Percentiles rank a stretch among this genome's conserved stretches.
phyloP scores from a whole-genome alignment of 148 eudicot genomes.

The Rhododendron ovatum region DNA sequence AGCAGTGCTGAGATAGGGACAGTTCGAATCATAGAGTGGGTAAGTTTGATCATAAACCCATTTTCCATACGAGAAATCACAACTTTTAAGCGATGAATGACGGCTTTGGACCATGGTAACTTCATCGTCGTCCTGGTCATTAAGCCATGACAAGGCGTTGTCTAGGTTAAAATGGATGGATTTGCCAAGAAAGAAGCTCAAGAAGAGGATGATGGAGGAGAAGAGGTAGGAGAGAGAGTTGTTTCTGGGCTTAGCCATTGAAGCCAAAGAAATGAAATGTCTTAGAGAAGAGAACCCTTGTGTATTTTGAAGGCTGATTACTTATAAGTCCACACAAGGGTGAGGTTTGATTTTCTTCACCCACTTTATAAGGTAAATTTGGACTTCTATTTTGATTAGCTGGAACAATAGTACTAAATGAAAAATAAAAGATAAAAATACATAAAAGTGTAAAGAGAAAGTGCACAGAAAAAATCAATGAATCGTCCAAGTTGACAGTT shows the following conservation, averaged over 20 bases:
- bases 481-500: not conserved
- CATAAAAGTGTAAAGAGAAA: not conserved
- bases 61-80: slow-evolving; percentile 60
- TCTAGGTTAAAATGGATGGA: slow-evolving; percentile 23
- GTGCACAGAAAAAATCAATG: not conserved
- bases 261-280: not conserved
- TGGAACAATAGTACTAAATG: not conserved
- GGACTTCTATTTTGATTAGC: not conserved
- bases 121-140: slow-evolving; percentile 39
- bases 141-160: slow-evolving; percentile 35
- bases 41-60: slow-evolving; percentile 79
- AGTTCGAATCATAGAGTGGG: slow-evolving; percentile 67
- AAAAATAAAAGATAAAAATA: not conserved
- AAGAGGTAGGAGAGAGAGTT: slow-evolving; percentile 7
- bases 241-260: slow-evolving; percentile 12
- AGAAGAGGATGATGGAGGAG: slow-evolving; percentile 18
- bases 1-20: slow-evolving; percentile 68
- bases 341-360: too few species aligned
- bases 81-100: slow-evolving; percentile 25
- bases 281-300: not conserved
- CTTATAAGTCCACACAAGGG: too few species aligned
- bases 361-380: not conserved
- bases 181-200: slow-evolving; percentile 16
- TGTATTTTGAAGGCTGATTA: not conserved
- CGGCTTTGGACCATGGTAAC: slow-evolving; percentile 32